Conservation (phyloP, 2,329 filamentous ascomycete genomes). For the Podosphaera fusca region DNA sequence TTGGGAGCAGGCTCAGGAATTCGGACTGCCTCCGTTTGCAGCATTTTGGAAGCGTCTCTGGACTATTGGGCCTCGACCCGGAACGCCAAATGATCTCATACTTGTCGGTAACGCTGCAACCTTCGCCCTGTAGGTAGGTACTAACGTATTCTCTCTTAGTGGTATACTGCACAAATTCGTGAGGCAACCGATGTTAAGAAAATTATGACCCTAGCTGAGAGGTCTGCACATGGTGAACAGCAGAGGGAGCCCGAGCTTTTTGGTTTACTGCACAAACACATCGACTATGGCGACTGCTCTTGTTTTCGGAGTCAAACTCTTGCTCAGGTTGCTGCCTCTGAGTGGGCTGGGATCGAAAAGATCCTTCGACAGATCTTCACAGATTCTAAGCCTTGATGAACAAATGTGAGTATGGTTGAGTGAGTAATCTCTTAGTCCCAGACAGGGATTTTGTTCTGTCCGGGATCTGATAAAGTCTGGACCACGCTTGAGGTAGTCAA, state of each 20-base stretch:
- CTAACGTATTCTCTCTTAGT: slow-evolving; percentile 19
- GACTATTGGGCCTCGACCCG: slow-evolving; percentile 26
- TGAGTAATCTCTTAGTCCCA: too few relatives aligned
- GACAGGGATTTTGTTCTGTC: too few relatives aligned
- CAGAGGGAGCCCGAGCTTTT: slow-evolving; percentile 7
- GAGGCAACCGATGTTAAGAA: slow-evolving; percentile 25
- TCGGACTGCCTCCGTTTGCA: slow-evolving; percentile 26
- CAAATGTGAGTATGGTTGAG: too few relatives aligned
- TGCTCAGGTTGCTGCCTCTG: slow-evolving; percentile 21
- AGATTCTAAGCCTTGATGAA: background rate
- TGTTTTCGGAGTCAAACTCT: slow-evolving; percentile 23
- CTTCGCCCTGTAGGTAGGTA: background rate
- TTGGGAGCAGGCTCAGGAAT: slow-evolving; percentile 16
- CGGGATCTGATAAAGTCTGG: too few relatives aligned
- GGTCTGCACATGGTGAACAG: slow-evolving; percentile 12
- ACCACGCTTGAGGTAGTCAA: too few relatives aligned
- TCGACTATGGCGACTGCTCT: slow-evolving; percentile 17
- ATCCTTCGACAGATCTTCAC: slow-evolving; percentile 19
- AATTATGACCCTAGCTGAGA: slow-evolving; percentile 20
- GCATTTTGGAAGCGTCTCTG: slow-evolving; percentile 29
- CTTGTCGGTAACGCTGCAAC: slow-evolving; percentile 22
- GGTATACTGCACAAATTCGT: slow-evolving; percentile 31
- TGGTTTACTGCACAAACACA: slow-evolving; percentile 26
- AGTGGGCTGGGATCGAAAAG: slow-evolving; percentile 26
- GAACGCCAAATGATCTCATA: slow-evolving; percentile 26